Evolutionary conservation across 2,329 filamentous ascomycete species (phyloP).

Genomic region (Botrytis deweyae): DNA sequence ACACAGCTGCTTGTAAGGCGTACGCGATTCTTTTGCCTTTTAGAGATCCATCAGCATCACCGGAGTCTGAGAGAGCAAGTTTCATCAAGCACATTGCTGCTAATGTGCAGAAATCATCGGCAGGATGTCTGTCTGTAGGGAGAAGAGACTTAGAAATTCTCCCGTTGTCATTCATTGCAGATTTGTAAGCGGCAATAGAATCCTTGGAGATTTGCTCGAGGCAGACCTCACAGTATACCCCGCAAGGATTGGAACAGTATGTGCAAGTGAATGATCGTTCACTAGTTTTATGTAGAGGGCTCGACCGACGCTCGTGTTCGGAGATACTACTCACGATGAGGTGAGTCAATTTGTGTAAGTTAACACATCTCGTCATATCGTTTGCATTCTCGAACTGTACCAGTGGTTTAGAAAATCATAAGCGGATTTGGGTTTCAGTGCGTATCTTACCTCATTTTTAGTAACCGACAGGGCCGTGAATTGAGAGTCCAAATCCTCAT

Average conservation of each 20-base stretch:
- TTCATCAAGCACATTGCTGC: slow-evolving; percentile 39
- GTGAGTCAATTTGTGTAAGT: slow-evolving; percentile 36
- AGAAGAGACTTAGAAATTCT: slow-evolving; percentile 34
- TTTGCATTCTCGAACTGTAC: slow-evolving; percentile 18
- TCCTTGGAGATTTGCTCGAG: slow-evolving; percentile 29
- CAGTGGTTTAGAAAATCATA: not conserved
- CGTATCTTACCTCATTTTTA: slow-evolving; percentile 15
- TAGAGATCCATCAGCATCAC: slow-evolving; percentile 22
- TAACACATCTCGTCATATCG: slow-evolving; percentile 32
- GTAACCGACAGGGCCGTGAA: not conserved
- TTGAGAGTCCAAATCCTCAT: not conserved
- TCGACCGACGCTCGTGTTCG: slow-evolving; percentile 28
- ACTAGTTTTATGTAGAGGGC: slow-evolving; percentile 16
- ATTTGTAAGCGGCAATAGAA: slow-evolving; percentile 30
- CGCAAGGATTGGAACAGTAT: slow-evolving; percentile 29
- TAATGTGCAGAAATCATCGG: slow-evolving; percentile 39
- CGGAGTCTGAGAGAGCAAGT: slow-evolving; percentile 25
- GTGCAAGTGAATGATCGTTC: slow-evolving; percentile 25
- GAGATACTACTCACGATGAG: slow-evolving; percentile 34
- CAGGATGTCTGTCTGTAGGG: slow-evolving; percentile 39
- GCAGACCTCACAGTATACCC: slow-evolving; percentile 28
- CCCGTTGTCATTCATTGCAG: slow-evolving; percentile 32
- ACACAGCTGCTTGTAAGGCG: slow-evolving; percentile 36
- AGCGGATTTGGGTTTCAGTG: not conserved
- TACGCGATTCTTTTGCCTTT: slow-evolving; percentile 26